Evolutionary conservation across 139 green algal genomes (phyloP).

Genomic region (Coelastrella sp.): DNA sequence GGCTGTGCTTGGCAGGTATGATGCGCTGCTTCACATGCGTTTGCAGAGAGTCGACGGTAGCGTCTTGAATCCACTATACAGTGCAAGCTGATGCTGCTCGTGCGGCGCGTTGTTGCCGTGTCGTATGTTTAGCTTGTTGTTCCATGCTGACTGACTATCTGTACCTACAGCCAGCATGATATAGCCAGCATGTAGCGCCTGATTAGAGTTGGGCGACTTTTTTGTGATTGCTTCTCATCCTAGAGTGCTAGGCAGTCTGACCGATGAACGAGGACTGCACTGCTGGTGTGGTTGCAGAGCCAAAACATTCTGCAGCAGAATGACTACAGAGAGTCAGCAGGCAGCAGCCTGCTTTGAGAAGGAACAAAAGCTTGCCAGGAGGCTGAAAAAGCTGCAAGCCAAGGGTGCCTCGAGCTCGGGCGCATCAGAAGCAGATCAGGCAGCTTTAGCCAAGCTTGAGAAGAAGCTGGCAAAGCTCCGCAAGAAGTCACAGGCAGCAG

Average conservation of each 20-base stretch:
- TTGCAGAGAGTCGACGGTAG: no score
- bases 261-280: not conserved
- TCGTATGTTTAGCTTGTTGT: no score
- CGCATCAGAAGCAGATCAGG: slow-evolving; percentile 1
- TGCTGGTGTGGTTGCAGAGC: not conserved
- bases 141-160: no score
- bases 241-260: not conserved
- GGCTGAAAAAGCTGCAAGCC: slow-evolving; percentile 49
- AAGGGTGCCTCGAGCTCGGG: not conserved
- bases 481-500: slow-evolving; percentile 40
- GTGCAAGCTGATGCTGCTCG: not conserved
- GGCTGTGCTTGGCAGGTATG: slow-evolving; percentile 1
- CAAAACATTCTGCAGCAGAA: not conserved
- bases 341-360: slow-evolving; percentile 19
- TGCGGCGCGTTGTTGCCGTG: not conserved
- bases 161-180: no score
- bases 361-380: slow-evolving; percentile 54
- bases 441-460: not conserved
- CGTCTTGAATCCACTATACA: no score
- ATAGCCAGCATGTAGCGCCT: no score
- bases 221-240: not conserved
- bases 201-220: no score
- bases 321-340: slow-evolving; percentile 17
- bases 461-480: slow-evolving; percentile 44
- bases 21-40: no score